phyloP scores from a whole-genome alignment of 129 eudicot species.

The Flaveria linearis region DNA sequence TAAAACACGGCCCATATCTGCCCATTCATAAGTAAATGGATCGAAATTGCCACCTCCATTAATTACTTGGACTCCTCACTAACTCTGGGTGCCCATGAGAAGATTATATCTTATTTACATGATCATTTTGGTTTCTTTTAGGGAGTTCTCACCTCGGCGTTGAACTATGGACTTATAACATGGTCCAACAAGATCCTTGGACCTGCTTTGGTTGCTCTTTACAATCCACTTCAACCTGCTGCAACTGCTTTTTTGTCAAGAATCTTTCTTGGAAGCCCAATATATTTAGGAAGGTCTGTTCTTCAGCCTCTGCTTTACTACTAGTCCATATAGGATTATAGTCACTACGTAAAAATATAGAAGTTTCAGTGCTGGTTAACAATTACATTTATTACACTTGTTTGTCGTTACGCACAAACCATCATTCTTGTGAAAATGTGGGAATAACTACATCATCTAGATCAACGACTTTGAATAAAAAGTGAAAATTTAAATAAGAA shows the following conservation, averaged over 20 bases:
- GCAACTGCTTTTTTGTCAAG: constrained; percentile 86
- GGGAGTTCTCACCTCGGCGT: constrained; percentile 91
- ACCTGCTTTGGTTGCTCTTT: constrained; percentile 90
- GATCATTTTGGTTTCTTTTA: constrained; percentile 30
- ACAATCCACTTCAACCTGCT: constrained; percentile 96
- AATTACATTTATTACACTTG: neutral
- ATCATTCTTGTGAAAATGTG: constrained; percentile 13
- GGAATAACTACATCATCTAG: neutral
- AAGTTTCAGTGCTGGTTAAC: neutral
- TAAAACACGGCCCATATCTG: neutral
- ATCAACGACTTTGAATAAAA: neutral
- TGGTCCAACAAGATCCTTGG: constrained; percentile 97
- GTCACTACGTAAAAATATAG: neutral
- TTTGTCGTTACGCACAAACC: neutral
- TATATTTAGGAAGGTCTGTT: constrained; percentile 90
- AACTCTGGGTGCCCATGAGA: neutral
- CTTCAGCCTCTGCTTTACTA: constrained; percentile 5
- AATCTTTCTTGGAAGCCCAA: constrained; percentile 87
- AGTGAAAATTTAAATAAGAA: neutral
- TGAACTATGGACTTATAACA: constrained; percentile 81
- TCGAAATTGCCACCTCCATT: neutral
- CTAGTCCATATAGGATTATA: neutral
- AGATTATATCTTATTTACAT: constrained; percentile 13
- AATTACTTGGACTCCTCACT: neutral
- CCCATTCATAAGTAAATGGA: neutral